Conservation (phyloP, 352 stramenopile species). For the Plasmopara halstedii region DNA sequence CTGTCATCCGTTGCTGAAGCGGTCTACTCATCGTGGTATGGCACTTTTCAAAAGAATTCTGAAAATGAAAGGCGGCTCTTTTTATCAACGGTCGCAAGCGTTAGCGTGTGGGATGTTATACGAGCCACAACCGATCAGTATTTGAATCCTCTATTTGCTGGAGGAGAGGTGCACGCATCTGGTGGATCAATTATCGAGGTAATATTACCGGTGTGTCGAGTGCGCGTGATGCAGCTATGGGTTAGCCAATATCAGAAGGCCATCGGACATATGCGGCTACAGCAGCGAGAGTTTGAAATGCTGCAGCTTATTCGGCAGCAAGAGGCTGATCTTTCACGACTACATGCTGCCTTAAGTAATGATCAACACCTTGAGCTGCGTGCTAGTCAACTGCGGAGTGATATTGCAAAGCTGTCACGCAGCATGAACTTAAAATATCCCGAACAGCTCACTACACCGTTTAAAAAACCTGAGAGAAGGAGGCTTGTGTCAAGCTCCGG, state of each 20-base stretch:
- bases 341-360: slow-evolving; percentile 48
- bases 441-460: slow-evolving; percentile 15
- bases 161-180: slow-evolving; percentile 18
- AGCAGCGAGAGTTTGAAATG: slow-evolving; percentile 84
- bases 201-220: slow-evolving; percentile 75
- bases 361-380: slow-evolving; percentile 63
- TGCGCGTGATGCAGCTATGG: slow-evolving; percentile 85
- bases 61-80: slow-evolving; percentile 67
- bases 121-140: slow-evolving; percentile 76
- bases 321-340: slow-evolving; percentile 59
- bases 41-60: slow-evolving; percentile 89
- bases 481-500: slow-evolving; percentile 5
- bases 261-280: slow-evolving; percentile 81
- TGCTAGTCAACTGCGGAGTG: slow-evolving; percentile 51
- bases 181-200: slow-evolving; percentile 39
- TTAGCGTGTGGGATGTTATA: slow-evolving; percentile 82
- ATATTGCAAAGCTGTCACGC: slow-evolving; percentile 60
- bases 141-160: slow-evolving; percentile 73
- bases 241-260: slow-evolving; percentile 82
- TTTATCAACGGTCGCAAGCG: slow-evolving; percentile 51
- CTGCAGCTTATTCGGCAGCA: slow-evolving; percentile 74
- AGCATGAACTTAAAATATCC: slow-evolving; percentile 75
- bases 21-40: slow-evolving; percentile 95
- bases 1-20: slow-evolving; percentile 93
- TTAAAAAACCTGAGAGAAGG: slow-evolving; percentile 15